A percentile compares a stretch with the other conserved stretches of the same genome.
These are phyloP conservation scores for Gnomoniopsis sp. DNA, from an alignment of 2,329 filamentous ascomycete genomes.

Conservation along the genomic window DNA sequence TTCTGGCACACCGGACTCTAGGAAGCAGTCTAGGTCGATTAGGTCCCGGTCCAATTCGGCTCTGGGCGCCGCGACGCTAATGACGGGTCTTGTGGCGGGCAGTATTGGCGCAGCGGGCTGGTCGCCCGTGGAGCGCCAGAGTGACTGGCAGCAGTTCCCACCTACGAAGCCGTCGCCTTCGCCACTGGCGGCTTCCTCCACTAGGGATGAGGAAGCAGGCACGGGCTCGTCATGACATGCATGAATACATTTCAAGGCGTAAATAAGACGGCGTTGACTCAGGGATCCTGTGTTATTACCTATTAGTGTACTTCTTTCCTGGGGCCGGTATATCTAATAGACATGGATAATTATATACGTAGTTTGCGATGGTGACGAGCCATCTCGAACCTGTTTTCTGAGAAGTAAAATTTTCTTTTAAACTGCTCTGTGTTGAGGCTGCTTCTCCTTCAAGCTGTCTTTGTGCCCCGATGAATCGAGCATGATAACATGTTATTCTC, in stretches of 20 bases:
- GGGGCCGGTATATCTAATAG: background rate
- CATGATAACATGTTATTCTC: no score
- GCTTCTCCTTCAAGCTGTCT: no score
- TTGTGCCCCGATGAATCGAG: no score
- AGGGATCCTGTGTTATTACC: background rate
- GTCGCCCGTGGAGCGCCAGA: constrained; percentile 63
- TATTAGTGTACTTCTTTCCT: background rate
- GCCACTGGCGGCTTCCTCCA: constrained; percentile 8
- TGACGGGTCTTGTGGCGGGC: constrained; percentile 79
- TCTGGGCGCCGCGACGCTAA: constrained; percentile 70
- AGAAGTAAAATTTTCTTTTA: no score
- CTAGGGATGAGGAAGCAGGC: constrained; percentile 2
- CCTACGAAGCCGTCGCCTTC: constrained; percentile 20
- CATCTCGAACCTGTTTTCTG: no score
- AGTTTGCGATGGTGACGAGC: background rate
- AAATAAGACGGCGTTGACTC: background rate
- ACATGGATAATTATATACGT: background rate
- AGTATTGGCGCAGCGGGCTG: constrained; percentile 68
- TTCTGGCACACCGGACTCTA: constrained; percentile 48
- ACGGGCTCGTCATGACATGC: background rate
- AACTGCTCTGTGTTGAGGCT: no score
- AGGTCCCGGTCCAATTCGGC: constrained; percentile 64
- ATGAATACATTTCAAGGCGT: background rate
- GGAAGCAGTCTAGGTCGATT: constrained; percentile 65
- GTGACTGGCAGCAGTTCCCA: constrained; percentile 31